A percentile compares a stretch with the other conserved stretches of the same genome.
These are phyloP conservation scores for Darksidea phi DNA, from an alignment of 495 filamentous ascomycete genomes.

Conservation along the genomic window DNA sequence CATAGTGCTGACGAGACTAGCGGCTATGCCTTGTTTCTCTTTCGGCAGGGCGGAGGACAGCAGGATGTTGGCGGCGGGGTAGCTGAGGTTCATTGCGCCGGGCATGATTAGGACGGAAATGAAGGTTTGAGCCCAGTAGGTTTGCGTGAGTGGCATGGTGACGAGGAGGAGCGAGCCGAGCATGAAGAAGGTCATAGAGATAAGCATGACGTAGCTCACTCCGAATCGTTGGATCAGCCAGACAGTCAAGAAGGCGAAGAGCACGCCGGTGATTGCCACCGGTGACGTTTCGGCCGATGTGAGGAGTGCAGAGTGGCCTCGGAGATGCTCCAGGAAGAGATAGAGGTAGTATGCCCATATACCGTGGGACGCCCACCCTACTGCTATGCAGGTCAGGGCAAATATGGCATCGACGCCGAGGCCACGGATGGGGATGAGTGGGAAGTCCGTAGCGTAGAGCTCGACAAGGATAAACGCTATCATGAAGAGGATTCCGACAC, in stretches of 20 bases:
- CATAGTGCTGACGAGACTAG: slow-evolving; percentile 62
- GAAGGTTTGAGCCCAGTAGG: slow-evolving; percentile 60
- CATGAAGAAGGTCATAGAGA: slow-evolving; percentile 51
- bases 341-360: slow-evolving; percentile 55
- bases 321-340: slow-evolving; percentile 47
- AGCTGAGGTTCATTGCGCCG: slow-evolving; percentile 64
- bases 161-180: slow-evolving; percentile 48
- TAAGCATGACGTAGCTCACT: slow-evolving; percentile 51
- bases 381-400: slow-evolving; percentile 49
- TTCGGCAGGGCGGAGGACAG: slow-evolving; percentile 58
- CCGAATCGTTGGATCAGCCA: slow-evolving; percentile 47
- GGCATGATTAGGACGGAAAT: slow-evolving; percentile 57
- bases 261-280: slow-evolving; percentile 45
- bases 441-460: slow-evolving; percentile 42
- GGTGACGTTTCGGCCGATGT: slow-evolving; percentile 48
- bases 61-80: slow-evolving; percentile 60
- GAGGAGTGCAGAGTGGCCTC: slow-evolving; percentile 45
- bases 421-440: slow-evolving; percentile 50
- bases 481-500: slow-evolving; percentile 48
- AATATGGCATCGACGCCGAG: slow-evolving; percentile 48
- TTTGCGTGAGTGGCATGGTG: slow-evolving; percentile 51
- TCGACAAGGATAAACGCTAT: slow-evolving; percentile 49
- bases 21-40: slow-evolving; percentile 67
- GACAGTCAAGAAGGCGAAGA: slow-evolving; percentile 50
- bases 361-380: slow-evolving; percentile 50